Percentiles rank a stretch among this genome's conserved stretches.
Evolutionary conservation across 305 asterid genomes (phyloP).

Genomic region (Fraxinus paxiana): DNA sequence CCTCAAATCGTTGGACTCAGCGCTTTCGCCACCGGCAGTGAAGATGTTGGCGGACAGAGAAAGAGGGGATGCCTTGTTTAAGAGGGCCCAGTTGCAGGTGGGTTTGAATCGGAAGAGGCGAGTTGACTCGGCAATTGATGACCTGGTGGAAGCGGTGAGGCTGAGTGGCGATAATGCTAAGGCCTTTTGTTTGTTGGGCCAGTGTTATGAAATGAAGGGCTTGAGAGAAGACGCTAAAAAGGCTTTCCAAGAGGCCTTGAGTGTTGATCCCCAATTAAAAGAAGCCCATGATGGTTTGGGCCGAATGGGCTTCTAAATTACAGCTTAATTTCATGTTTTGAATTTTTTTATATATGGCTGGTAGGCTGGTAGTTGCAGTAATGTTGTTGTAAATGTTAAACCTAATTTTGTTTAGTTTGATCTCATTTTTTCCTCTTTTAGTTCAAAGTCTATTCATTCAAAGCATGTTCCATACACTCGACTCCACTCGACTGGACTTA

Average conservation of each 20-base stretch:
- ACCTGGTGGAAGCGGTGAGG: slow-evolving; percentile 57
- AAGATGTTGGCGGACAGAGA: slow-evolving; percentile 55
- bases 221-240: slow-evolving; percentile 38
- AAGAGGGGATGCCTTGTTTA: slow-evolving; percentile 65
- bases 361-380: background rate
- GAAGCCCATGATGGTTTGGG: slow-evolving; percentile 47
- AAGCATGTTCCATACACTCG: background rate
- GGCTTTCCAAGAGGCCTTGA: slow-evolving; percentile 47
- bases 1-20: slow-evolving; percentile 55
- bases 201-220: slow-evolving; percentile 55
- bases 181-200: slow-evolving; percentile 66
- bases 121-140: slow-evolving; percentile 60
- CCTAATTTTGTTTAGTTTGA: background rate
- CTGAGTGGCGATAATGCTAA: slow-evolving; percentile 45
- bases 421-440: background rate
- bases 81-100: slow-evolving; percentile 67
- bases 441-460: background rate
- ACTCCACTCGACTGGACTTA: background rate
- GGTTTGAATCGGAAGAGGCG: slow-evolving; percentile 59
- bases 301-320: slow-evolving; percentile 28
- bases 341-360: background rate
- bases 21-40: slow-evolving; percentile 64
- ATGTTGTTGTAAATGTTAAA: background rate
- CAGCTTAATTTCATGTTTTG: background rate
- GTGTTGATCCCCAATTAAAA: slow-evolving; percentile 36